Evolutionary conservation across 2,329 filamentous ascomycete species (phyloP), one percentile per base, ranked within the genome.

Genomic region (Fusarium guadeloupense): DNA sequence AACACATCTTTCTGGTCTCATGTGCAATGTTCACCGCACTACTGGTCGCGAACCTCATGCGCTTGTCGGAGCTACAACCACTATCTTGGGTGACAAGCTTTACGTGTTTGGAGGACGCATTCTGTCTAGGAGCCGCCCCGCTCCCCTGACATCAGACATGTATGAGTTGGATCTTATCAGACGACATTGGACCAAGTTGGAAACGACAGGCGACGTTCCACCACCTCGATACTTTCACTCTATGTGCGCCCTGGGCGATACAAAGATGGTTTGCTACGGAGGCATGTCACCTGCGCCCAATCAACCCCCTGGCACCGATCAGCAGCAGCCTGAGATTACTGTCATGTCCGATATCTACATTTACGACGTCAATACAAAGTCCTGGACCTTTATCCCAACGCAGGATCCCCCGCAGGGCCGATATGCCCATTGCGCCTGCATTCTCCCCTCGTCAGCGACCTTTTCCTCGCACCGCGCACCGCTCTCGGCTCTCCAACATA

Each of bases 261-360:
- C 92, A 4, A 99, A 98, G 76, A 83, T 99, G 74, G 94, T 99
- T 4, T 98, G 94, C 76, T 99, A 98, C 75, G 95, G 95, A 54
- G 95, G 95, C 67, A 99, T 99, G 95, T 97, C 94, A 9, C 93
- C 94, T 1, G 85, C 88, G 10, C 79, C 83, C 7, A 82, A 78
- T 51, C 79, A 83, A 38, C 75, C 82, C 28, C 69, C 76, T 40
- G 72, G 76, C 19, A 75, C 77, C 14, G 79, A 81, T 10, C 79
- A 81, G 55, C 80, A 87, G 49, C 90, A 93, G 67, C 88, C 92
- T 31, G 93, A 97, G 71, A 91, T 98, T 5, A 89, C 93, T 2
- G 95, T 98, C 52, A 97, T 99, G 93, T 97, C 94, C 7, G 95
- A 99, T 76, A 92, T 98, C 50, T 92, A 98, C 75, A 91, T 99